Evolutionary conservation across 2,329 filamentous ascomycete species (phyloP), one percentile per base, ranked within the genome.

Genomic region (Diplodia intermedia): DNA sequence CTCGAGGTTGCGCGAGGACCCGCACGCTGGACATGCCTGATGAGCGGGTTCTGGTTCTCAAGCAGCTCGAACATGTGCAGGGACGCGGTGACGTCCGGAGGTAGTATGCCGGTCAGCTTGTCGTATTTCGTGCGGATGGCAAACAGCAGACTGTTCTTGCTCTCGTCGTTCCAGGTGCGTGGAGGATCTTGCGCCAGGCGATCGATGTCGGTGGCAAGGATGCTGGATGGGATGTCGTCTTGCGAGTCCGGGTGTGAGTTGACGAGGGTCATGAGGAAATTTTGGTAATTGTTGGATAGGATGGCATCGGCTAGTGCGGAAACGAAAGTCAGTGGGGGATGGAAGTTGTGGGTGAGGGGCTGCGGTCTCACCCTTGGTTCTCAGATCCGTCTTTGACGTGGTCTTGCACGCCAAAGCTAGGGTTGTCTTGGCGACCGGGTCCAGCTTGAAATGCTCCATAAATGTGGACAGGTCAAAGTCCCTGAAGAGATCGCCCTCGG

Each of bases 381-480:
- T 92, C 65, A 99, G 82, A 77, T 97, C 94, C 68, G 89, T 82
- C 73, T 92, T 93, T 50, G 87, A 87, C n/a, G 90, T 89, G 70
- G 89, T 87, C 79, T 94, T 96, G 80, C 97, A 97, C 4, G 94
- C 93, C 68, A 97, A 84, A 61, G 93, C 92, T 71, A 99, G 85
- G 70, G 96, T 87, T 50, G 92, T 92, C 84, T 97, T 97, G 75
- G 93, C 89, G 56, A 97, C 80, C 11, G 93, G 89, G 81, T 97
- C 94, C 66, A 97, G 86, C 77, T 94, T 93, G 84, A 99, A 99
- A 79, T 98, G 94, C 71, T 97, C 91, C 85, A 98, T 90, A 77
- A 99, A 98, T 1, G 91, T 92, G 2, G 92, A 91, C n/a, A 99
- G 86, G 77, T 99, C 94, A 75, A 99, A 97, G 77, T 98, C 94